phyloP scores from a whole-genome alignment of 345 rosid species.

The Rhizophora apiculata region DNA sequence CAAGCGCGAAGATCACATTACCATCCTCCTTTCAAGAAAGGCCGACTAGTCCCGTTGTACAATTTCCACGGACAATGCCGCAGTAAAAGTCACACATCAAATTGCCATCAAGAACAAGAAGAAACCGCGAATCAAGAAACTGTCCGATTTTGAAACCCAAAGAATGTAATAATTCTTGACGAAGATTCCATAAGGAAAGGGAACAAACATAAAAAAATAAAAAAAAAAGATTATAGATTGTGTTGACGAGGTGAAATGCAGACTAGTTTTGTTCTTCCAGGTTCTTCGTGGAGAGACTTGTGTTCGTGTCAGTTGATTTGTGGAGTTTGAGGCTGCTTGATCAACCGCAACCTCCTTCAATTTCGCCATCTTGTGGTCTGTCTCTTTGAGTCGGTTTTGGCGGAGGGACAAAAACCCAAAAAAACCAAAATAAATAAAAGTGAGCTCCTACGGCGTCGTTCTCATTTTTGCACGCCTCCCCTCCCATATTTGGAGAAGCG shows the following conservation, averaged over 20 bases:
- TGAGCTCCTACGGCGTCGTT: too few relatives aligned
- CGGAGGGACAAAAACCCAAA: background rate
- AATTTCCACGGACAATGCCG: background rate
- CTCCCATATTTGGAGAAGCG: too few relatives aligned
- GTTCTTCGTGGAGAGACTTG: background rate
- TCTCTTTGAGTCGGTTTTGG: background rate
- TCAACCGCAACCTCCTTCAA: background rate
- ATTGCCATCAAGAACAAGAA: background rate
- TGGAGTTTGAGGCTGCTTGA: background rate
- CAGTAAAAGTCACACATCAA: background rate
- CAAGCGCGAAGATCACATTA: too few relatives aligned
- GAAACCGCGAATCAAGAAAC: background rate
- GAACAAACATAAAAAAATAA: background rate
- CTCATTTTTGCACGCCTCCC: too few relatives aligned
- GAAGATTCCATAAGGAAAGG: background rate
- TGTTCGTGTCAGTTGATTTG: background rate
- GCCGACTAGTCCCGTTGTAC: constrained; percentile 27
- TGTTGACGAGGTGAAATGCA: too few relatives aligned
- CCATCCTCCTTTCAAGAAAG: too few relatives aligned
- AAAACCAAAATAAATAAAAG: too few relatives aligned
- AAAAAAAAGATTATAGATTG: too few relatives aligned
- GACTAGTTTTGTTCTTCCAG: background rate
- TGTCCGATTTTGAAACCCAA: background rate
- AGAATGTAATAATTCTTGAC: too few relatives aligned
- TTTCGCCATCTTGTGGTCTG: constrained; percentile 11